Evolutionary conservation across 495 filamentous ascomycete genomes (phyloP).

Genomic region (Letharia columbiana): DNA sequence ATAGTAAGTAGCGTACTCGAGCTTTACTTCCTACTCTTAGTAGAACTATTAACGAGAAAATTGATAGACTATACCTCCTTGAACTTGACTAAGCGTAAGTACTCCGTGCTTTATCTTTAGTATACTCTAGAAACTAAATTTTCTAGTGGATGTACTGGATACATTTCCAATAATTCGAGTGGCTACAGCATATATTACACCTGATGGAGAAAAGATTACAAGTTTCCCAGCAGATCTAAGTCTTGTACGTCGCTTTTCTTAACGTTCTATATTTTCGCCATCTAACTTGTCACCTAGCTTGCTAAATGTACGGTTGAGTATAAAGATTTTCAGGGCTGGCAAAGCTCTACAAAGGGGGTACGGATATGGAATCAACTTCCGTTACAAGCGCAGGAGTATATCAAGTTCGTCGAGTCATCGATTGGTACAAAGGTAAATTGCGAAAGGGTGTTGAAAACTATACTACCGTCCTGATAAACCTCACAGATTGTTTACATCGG

Average conservation of each 20-base stretch:
- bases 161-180: slow-evolving; percentile 73
- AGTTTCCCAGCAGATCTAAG: slow-evolving; percentile 61
- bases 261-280: background rate
- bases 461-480: background rate
- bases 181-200: slow-evolving; percentile 56
- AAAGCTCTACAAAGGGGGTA: slow-evolving; percentile 54
- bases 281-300: background rate
- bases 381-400: slow-evolving; percentile 59
- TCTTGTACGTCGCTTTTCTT: slow-evolving; percentile 27
- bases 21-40: background rate
- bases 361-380: slow-evolving; percentile 60
- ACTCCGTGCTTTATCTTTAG: background rate
- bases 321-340: slow-evolving; percentile 71
- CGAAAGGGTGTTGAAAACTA: background rate
- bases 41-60: background rate
- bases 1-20: slow-evolving; percentile 29
- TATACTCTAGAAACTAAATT: background rate
- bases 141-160: slow-evolving; percentile 64
- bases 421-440: slow-evolving; percentile 46
- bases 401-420: slow-evolving; percentile 69
- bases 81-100: slow-evolving; percentile 38
- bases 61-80: slow-evolving; percentile 46
- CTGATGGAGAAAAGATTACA: slow-evolving; percentile 38
- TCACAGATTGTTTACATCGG: slow-evolving; percentile 60
- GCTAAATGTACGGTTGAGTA: slow-evolving; percentile 50